These are phyloP conservation scores for Microdochium nivale DNA, from an alignment of 2,329 filamentous ascomycete genomes.

Conservation along the genomic window DNA sequence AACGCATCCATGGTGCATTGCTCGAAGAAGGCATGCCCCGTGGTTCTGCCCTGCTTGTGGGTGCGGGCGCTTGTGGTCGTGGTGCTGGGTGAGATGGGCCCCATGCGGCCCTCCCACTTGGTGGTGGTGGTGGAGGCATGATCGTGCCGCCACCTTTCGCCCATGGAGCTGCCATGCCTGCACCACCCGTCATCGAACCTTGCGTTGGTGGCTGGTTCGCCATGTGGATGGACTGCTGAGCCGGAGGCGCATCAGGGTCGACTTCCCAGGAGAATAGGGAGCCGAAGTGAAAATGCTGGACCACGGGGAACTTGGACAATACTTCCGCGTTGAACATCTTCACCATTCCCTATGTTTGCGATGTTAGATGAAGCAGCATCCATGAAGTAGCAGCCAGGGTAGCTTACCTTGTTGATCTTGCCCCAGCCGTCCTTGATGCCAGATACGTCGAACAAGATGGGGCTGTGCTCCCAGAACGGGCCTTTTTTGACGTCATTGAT, in stretches of 20 bases:
- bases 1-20: not conserved
- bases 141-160: constrained; percentile 23
- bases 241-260: constrained; percentile 50
- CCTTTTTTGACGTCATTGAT: constrained; percentile 96
- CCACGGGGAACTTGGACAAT: constrained; percentile 90
- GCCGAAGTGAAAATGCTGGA: constrained; percentile 90
- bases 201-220: constrained; percentile 39
- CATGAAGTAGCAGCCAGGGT: not conserved
- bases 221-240: constrained; percentile 46
- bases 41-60: not conserved
- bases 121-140: constrained; percentile 24
- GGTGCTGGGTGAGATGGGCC: constrained; percentile 10
- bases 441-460: constrained; percentile 88
- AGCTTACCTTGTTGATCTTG: constrained; percentile 78
- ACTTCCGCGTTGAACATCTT: constrained; percentile 99
- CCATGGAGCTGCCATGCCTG: constrained; percentile 36
- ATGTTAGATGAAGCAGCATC: not conserved
- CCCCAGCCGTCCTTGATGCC: constrained; percentile 91
- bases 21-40: not conserved
- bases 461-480: constrained; percentile 95
- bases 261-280: constrained; percentile 70
- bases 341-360: constrained; percentile 67
- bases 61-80: constrained; percentile 8
- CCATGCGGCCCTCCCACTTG: constrained; percentile 16
- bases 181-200: constrained; percentile 10